These are phyloP conservation scores for Mallotus nudiflorus DNA, from an alignment of 345 rosid genomes.

Conservation along the genomic window DNA sequence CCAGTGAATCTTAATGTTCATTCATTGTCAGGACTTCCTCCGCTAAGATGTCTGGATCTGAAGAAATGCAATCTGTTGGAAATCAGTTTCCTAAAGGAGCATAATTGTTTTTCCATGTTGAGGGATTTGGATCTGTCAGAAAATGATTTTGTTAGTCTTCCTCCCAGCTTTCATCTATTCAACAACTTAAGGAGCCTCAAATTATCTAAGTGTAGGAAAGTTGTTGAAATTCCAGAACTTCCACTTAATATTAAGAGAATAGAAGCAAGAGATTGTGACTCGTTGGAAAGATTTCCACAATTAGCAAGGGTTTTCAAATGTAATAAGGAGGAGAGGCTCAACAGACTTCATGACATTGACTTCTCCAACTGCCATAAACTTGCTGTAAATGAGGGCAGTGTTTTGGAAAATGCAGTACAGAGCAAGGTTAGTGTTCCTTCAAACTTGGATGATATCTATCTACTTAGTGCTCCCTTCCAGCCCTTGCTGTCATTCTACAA, in stretches of 20 bases:
- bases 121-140: slow-evolving; percentile 15
- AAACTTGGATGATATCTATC: neutral
- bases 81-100: slow-evolving; percentile 14
- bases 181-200: slow-evolving; percentile 12
- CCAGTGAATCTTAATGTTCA: neutral
- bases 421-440: slow-evolving; percentile 8
- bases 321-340: neutral
- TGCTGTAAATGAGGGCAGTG: neutral
- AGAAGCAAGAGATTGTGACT: slow-evolving; percentile 19
- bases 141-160: slow-evolving; percentile 20
- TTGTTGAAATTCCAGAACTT: slow-evolving; percentile 22
- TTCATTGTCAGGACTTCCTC: neutral
- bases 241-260: slow-evolving; percentile 16
- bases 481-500: too few relatives aligned
- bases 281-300: slow-evolving; percentile 17
- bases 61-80: slow-evolving; percentile 9
- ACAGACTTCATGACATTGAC: slow-evolving; percentile 20
- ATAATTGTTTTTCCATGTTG: slow-evolving; percentile 12
- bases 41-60: slow-evolving; percentile 12
- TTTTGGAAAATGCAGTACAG: slow-evolving; percentile 2
- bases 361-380: slow-evolving; percentile 25
- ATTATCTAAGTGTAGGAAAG: slow-evolving; percentile 17
- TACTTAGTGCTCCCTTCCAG: neutral
- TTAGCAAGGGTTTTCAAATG: slow-evolving; percentile 5
- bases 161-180: slow-evolving; percentile 8